Evolutionary conservation across 83 land plant species (phyloP), one percentile per base, ranked within the genome.

Genomic region (Picea abies): DNA sequence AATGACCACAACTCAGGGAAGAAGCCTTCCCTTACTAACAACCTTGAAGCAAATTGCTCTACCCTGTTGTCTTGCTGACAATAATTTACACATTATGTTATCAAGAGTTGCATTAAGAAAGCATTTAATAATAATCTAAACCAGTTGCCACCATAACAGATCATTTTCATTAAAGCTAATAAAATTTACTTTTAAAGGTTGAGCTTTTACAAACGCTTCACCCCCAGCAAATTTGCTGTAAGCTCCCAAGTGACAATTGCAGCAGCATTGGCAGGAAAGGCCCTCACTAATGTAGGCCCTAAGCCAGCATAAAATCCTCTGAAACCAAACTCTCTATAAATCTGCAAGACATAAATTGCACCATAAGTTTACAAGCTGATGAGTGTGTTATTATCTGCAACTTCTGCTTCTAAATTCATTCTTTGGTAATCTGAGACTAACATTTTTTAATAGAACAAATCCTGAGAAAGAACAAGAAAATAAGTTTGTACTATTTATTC

Each of bases 181-280:
- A 11, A 11, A 11, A 52, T 52, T 52, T 52, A 52, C 10, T 52
- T 52, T 52, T 10, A 52, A 52, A 52, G 56, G 56, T 52, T 52
- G 56, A 52, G 14, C 56, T 52, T 52, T 44, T 84, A 52, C 4
- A 29, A 16, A 29, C 82, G 91, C 73, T 61, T 83, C 80, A 94
- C 80, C 8, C 93, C 94, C 4, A 94, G 78, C 37, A 94, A 4
- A 81, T 92, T 94, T 14, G 93, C 87, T 20, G 95, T 86, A 63
- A 95, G 82, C 81, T 97, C 99, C 99, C 98, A 97, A 15, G 97
- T 88, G 22, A 96, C 96, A 83, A 97, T 93, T 19, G 99, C 98
- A 78, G 97, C 97, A 79, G 99, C 98, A 90, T 97, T 97, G 26
- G 99, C 99, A 70, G 99, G 99, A 85, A 97, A 97, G 73, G 99